Conservation (phyloP, 768 basidiomycete genomes). For the Phanerochaete carnosa region DNA sequence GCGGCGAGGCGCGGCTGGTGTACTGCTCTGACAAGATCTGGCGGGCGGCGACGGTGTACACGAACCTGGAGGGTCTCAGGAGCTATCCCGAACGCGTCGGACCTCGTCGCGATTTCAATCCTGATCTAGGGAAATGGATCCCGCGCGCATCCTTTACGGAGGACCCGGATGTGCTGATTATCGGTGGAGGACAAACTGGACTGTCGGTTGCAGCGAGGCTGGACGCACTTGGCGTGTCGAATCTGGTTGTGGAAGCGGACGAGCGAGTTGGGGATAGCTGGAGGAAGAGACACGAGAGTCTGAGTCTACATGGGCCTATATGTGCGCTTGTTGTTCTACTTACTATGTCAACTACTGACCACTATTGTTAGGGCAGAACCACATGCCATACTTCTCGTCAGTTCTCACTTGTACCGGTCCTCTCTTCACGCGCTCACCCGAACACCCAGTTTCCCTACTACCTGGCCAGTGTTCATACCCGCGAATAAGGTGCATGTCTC, state of each 20-base stretch:
- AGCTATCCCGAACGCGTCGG: constrained; percentile 49
- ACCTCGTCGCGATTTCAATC: constrained; percentile 33
- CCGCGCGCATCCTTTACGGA: constrained; percentile 42
- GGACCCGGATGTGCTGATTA: constrained; percentile 44
- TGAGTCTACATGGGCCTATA: constrained; percentile 66
- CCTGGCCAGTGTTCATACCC: background rate
- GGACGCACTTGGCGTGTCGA: constrained; percentile 44
- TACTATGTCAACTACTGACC: background rate
- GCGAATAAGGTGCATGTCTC: constrained; percentile 25
- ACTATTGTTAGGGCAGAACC: constrained; percentile 35
- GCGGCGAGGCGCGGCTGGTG: constrained; percentile 54
- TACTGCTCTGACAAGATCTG: constrained; percentile 39
- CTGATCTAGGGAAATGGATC: constrained; percentile 55
- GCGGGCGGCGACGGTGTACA: constrained; percentile 56
- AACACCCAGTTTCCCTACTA: constrained; percentile 19
- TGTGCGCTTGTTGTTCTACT: constrained; percentile 38
- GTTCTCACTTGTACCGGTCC: background rate
- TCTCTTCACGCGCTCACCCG: background rate
- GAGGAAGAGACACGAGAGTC: constrained; percentile 62
- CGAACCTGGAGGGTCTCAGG: constrained; percentile 51
- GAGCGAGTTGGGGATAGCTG: constrained; percentile 59
- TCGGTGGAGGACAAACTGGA: constrained; percentile 47
- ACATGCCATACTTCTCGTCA: constrained; percentile 51
- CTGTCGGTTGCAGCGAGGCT: constrained; percentile 58
- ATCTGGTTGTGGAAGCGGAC: constrained; percentile 63